phyloP scores from a whole-genome alignment of 768 basidiomycete species.

The Termitomyces sp. region DNA sequence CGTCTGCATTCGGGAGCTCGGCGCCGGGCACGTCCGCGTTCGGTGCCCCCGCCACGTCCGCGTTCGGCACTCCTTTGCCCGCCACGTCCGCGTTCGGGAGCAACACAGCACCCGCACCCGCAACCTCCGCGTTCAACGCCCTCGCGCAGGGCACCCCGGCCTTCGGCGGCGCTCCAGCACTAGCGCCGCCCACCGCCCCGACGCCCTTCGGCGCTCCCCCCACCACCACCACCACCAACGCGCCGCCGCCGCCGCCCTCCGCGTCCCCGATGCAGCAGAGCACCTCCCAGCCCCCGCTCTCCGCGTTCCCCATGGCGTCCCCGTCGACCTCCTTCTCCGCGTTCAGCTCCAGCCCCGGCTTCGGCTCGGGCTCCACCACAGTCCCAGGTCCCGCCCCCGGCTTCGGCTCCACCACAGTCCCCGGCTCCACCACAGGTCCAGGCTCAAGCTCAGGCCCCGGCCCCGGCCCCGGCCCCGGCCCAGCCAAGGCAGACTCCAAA shows the following conservation, averaged over 20 bases:
- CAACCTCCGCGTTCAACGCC: neutral
- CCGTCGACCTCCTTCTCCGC: slow-evolving; percentile 6
- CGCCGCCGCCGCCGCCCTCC: no score
- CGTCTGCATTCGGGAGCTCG: slow-evolving; percentile 17
- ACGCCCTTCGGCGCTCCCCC: slow-evolving; percentile 9
- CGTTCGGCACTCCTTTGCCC: slow-evolving; percentile 13
- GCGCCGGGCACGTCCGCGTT: slow-evolving; percentile 4
- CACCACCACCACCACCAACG: no score
- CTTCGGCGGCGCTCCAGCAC: slow-evolving; percentile 12
- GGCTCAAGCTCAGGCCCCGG: no score
- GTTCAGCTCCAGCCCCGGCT: no score
- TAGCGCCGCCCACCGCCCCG: neutral
- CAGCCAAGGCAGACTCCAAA: slow-evolving; percentile 8
- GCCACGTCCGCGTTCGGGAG: slow-evolving; percentile 18
- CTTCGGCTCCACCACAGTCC: no score
- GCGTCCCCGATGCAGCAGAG: slow-evolving; percentile 7
- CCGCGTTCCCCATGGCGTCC: slow-evolving; percentile 18
- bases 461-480: no score
- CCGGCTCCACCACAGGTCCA: no score
- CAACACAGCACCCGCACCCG: neutral
- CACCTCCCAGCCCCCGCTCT: slow-evolving; percentile 10
- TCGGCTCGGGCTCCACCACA: no score
- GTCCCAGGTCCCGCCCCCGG: no score
- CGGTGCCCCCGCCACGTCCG: slow-evolving; percentile 9
- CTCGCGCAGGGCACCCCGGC: slow-evolving; percentile 1